Percentiles rank a stretch among this genome's conserved stretches.
phyloP scores from a whole-genome alignment of 495 filamentous ascomycete species.

The Geoglossum glabrum region DNA sequence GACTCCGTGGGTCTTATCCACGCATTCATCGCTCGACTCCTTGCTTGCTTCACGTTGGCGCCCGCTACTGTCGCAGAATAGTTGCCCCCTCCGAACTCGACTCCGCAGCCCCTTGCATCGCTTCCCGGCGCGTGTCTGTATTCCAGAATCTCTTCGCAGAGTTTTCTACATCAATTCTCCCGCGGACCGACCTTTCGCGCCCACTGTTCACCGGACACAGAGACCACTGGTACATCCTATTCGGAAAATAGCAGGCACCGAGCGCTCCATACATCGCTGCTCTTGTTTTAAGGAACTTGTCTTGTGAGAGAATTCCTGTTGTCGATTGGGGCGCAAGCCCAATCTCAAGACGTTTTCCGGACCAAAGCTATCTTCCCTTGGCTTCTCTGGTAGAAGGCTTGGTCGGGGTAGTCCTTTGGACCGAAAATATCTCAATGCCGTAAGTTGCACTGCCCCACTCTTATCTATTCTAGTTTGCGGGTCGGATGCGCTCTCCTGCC shows the following conservation, averaged over 20 bases:
- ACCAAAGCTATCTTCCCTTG: conserved; percentile 10
- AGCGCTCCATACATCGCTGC: background rate
- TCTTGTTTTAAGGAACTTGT: background rate
- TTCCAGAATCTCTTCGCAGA: background rate
- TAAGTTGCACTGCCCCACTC: conserved; percentile 5
- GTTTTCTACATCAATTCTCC: background rate
- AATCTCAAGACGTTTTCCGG: background rate
- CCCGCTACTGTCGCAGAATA: background rate
- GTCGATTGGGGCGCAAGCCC: conserved; percentile 9
- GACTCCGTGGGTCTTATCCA: background rate
- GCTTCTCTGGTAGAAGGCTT: conserved; percentile 10
- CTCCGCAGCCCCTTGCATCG: background rate
- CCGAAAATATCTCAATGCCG: conserved; percentile 9
- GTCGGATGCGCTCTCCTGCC: background rate
- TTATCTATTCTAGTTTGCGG: background rate
- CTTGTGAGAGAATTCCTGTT: background rate
- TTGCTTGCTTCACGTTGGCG: background rate
- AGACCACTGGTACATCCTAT: background rate
- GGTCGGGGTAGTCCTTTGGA: conserved; percentile 10
- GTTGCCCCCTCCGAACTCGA: background rate
- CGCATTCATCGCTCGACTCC: background rate
- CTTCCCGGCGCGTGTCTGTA: background rate
- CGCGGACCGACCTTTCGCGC: background rate
- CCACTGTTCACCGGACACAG: background rate
- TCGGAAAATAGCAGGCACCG: background rate